Conservation (phyloP, 345 rosid species). For the Camelina sativa region DNA sequence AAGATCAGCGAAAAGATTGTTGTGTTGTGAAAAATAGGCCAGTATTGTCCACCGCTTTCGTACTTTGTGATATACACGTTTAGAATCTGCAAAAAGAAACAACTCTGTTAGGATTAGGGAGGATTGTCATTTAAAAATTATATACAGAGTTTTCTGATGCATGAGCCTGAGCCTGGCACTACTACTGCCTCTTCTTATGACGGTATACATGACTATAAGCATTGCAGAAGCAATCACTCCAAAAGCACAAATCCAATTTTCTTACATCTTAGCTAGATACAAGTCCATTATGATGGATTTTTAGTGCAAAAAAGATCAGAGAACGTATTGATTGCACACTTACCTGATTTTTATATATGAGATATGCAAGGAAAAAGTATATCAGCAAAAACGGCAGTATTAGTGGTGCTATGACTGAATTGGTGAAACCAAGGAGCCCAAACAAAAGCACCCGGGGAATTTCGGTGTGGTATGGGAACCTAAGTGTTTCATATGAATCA, state of each 20-base stretch:
- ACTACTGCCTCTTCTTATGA: not conserved
- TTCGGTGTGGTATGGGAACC: constrained; percentile 89
- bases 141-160: not conserved
- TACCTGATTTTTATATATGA: constrained; percentile 86
- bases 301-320: not conserved
- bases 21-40: constrained; percentile 90
- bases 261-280: not conserved
- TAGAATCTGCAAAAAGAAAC: constrained; percentile 63
- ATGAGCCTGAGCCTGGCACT: not conserved
- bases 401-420: constrained; percentile 81
- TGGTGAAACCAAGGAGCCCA: constrained; percentile 86
- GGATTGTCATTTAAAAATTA: not conserved
- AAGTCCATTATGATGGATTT: not conserved
- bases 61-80: constrained; percentile 75
- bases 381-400: constrained; percentile 76
- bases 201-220: not conserved
- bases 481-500: constrained; percentile 50
- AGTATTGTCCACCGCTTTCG: constrained; percentile 80
- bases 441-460: constrained; percentile 78
- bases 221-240: not conserved
- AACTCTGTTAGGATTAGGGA: constrained; percentile 1
- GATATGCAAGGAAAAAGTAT: constrained; percentile 72
- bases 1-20: constrained; percentile 78
- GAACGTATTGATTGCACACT: not conserved
- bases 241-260: not conserved